phyloP scores from a whole-genome alignment of 2,329 filamentous ascomycete genomes.

The Calonectria crousiana region DNA sequence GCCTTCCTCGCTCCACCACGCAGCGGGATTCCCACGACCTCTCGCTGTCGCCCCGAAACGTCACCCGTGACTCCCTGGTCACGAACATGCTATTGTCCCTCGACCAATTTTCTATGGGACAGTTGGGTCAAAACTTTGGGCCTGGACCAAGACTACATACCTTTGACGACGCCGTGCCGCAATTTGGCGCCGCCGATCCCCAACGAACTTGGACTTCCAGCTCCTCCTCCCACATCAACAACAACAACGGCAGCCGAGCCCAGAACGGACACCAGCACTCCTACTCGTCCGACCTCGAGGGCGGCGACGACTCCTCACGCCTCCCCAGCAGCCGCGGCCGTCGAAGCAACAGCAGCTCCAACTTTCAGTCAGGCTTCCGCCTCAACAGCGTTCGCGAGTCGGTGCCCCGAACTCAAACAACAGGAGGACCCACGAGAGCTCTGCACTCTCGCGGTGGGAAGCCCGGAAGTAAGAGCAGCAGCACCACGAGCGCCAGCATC shows the following conservation, averaged over 20 bases:
- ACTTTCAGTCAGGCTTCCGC: constrained; percentile 71
- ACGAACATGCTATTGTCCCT: constrained; percentile 96
- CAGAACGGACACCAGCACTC: constrained; percentile 57
- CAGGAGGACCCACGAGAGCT: constrained; percentile 53
- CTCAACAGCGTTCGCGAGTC: constrained; percentile 73
- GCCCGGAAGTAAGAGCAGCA: constrained; percentile 80
- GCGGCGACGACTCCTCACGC: constrained; percentile 65
- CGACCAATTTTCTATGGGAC: constrained; percentile 79
- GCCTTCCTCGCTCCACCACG: constrained; percentile 42
- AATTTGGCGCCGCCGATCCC: constrained; percentile 47
- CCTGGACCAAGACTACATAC: constrained; percentile 42
- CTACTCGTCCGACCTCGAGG: constrained; percentile 73
- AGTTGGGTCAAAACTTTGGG: constrained; percentile 47
- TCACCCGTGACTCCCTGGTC: constrained; percentile 90
- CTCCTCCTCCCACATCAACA: constrained; percentile 39
- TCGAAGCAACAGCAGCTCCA: constrained; percentile 85
- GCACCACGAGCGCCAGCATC: constrained; percentile 73
- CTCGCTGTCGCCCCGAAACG: constrained; percentile 80
- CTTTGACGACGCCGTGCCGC: constrained; percentile 43
- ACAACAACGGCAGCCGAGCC: constrained; percentile 38
- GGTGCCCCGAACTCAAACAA: constrained; percentile 49
- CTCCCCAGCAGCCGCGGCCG: constrained; percentile 70
- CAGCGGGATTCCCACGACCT: constrained; percentile 84
- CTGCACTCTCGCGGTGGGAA: constrained; percentile 68
- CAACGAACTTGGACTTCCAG: constrained; percentile 48